phyloP scores from a whole-genome alignment of 2,329 filamentous ascomycete genomes.

The Ascochyta lentis region DNA sequence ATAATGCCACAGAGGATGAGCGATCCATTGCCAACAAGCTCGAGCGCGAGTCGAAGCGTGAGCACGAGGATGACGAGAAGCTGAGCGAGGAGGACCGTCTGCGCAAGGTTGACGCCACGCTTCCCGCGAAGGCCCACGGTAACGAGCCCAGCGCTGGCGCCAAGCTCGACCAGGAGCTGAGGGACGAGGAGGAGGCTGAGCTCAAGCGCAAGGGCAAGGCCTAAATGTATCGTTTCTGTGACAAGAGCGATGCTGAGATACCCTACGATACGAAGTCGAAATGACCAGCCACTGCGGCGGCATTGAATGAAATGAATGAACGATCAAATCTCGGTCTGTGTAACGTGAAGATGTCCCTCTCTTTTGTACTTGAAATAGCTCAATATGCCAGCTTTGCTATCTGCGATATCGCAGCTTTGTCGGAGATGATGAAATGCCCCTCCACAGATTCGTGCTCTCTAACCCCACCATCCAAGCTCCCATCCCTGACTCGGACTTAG shows the following conservation, averaged over 20 bases:
- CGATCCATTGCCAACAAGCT: conserved; percentile 75
- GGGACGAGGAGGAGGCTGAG: conserved; percentile 71
- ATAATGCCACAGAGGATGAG: conserved; percentile 66
- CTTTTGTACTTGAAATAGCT: not conserved
- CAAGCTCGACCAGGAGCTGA: conserved; percentile 72
- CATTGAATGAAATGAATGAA: conserved; percentile 18
- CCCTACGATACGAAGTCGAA: conserved; percentile 2
- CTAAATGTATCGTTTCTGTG: conserved; percentile 14
- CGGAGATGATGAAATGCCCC: conserved; percentile 4
- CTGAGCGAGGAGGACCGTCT: conserved; percentile 45
- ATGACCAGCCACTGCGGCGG: conserved; percentile 18
- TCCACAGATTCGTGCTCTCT: conserved; percentile 14
- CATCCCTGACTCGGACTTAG: not conserved
- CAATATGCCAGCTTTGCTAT: not conserved
- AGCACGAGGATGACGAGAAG: conserved; percentile 48
- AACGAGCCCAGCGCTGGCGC: conserved; percentile 77
- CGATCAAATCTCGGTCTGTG: not conserved
- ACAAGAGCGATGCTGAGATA: conserved; percentile 16
- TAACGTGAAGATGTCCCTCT: not conserved
- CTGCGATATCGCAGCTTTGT: not conserved
- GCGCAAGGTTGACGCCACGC: conserved; percentile 66
- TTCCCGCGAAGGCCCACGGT: conserved; percentile 67
- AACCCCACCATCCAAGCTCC: conserved; percentile 9
- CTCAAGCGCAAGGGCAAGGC: conserved; percentile 66
- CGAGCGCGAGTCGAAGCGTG: conserved; percentile 65